Base-by-base conservation (phyloP, 1,284 basidiomycete species). In the Farysia itapuensis region DNA sequence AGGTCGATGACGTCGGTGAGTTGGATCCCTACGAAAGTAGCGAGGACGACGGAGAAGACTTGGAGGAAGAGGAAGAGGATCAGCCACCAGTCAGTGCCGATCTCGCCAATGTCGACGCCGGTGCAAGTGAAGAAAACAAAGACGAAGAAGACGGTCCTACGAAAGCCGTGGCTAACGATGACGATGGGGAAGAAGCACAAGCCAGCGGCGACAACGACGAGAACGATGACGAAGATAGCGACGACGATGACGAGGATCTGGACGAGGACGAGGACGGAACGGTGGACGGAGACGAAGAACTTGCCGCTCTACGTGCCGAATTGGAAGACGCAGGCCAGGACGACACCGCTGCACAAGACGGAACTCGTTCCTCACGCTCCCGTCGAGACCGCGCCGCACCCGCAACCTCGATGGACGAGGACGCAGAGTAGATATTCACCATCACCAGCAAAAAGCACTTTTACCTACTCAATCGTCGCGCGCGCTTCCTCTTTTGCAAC, bases 231-330 rank as follows among this genome's bases (percentile, higher is more conserved):
- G 58, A 53, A 5, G 40, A 24, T 4, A 45, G 52, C n/a, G 49
- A 43, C n/a, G 46, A 58, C 18, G 43, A 39, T 26, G 51, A 48
- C 13, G 54, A 58, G 2, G 59, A 54, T 13, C 53, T 46, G 2
- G 54, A 46, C 12, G 63, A 64, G 28, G 61, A 67, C 7, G 63
- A 68, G 22, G 61, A 63, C 21, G 56, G 44, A 13, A 59, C 46
- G 13, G 59, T 69, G 11, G 68, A 68, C 26, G 65, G 40, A 18
- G 68, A 71, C 35, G 67, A 72, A 42, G 70, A 72, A 51, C 61
- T 72, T 4, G 70, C 70, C 12, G 67, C 58, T 14, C 39, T 72
- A 23, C 52, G 47, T 28, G 60, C 54, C 2, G 67, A 65, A 22
- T 64, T 64, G 4, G 49, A 51, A 29, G 53, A 44, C 21, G 52